Evolutionary conservation across 352 stramenopile genomes (phyloP).

Genomic region (Peronospora farinosa): DNA sequence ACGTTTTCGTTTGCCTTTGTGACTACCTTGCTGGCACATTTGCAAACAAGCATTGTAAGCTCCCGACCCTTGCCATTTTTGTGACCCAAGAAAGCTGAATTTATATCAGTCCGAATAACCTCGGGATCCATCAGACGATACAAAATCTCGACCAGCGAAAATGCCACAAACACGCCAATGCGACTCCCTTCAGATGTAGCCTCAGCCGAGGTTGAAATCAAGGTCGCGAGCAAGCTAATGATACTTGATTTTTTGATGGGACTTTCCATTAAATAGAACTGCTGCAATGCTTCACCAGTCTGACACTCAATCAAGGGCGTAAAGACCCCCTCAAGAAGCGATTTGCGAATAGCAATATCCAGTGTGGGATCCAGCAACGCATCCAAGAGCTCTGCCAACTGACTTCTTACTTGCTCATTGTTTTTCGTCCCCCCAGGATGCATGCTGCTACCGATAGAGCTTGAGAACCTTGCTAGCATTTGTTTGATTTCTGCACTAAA

Average conservation of each 20-base stretch:
- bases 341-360: constrained; percentile 35
- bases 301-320: constrained; percentile 46
- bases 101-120: constrained; percentile 57
- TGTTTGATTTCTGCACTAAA: constrained; percentile 47
- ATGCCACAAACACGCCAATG: constrained; percentile 54
- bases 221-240: constrained; percentile 43
- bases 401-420: constrained; percentile 5
- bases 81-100: constrained; percentile 63
- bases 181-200: constrained; percentile 23
- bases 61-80: constrained; percentile 67
- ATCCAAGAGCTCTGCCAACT: constrained; percentile 34
- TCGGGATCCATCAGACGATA: constrained; percentile 61
- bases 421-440: constrained; percentile 1
- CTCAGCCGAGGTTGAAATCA: constrained; percentile 53
- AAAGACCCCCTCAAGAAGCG: constrained; percentile 44
- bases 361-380: constrained; percentile 38
- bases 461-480: constrained; percentile 38
- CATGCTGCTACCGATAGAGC: constrained; percentile 7
- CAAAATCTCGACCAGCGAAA: constrained; percentile 55
- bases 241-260: constrained; percentile 27
- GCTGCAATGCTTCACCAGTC: constrained; percentile 24
- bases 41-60: constrained; percentile 83
- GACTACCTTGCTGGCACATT: constrained; percentile 70
- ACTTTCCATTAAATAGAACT: constrained; percentile 44
- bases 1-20: constrained; percentile 38